Conservation (phyloP, 768 basidiomycete genomes). For the Pisolithus sp. region DNA sequence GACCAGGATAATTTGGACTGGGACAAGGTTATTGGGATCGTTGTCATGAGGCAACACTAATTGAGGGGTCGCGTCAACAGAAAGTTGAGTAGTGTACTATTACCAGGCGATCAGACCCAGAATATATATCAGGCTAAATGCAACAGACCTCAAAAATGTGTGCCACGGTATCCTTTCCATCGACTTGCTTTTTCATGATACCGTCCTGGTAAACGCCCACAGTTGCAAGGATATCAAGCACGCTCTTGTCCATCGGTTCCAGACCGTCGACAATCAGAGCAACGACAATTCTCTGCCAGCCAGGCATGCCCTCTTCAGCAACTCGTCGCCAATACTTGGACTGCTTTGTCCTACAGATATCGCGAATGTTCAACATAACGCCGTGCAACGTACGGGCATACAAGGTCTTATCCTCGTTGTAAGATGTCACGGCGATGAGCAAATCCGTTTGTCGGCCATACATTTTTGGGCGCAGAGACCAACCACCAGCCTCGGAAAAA, state of each 20-base stretch:
- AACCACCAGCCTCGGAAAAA: slow-evolving; percentile 73
- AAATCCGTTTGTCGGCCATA: slow-evolving; percentile 90
- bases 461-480: slow-evolving; percentile 74
- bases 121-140: neutral
- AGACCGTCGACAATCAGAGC: slow-evolving; percentile 90
- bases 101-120: slow-evolving; percentile 2
- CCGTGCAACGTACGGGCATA: slow-evolving; percentile 89
- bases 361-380: slow-evolving; percentile 95
- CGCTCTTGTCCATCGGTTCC: slow-evolving; percentile 92
- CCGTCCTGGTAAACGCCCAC: slow-evolving; percentile 93
- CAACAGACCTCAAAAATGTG: slow-evolving; percentile 85
- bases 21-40: slow-evolving; percentile 88
- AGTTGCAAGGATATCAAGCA: slow-evolving; percentile 82
- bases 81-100: slow-evolving; percentile 95
- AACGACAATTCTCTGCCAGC: slow-evolving; percentile 89
- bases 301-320: slow-evolving; percentile 78
- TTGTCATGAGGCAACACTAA: slow-evolving; percentile 85
- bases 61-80: slow-evolving; percentile 85
- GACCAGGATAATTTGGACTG: slow-evolving; percentile 87
- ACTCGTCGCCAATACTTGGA: slow-evolving; percentile 85
- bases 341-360: slow-evolving; percentile 94
- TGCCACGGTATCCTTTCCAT: slow-evolving; percentile 83
- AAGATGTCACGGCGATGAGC: slow-evolving; percentile 89
- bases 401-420: slow-evolving; percentile 90
- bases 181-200: slow-evolving; percentile 88